phyloP scores from a whole-genome alignment of 2,329 filamentous ascomycete genomes.

The Tolypocladium capitatum region DNA sequence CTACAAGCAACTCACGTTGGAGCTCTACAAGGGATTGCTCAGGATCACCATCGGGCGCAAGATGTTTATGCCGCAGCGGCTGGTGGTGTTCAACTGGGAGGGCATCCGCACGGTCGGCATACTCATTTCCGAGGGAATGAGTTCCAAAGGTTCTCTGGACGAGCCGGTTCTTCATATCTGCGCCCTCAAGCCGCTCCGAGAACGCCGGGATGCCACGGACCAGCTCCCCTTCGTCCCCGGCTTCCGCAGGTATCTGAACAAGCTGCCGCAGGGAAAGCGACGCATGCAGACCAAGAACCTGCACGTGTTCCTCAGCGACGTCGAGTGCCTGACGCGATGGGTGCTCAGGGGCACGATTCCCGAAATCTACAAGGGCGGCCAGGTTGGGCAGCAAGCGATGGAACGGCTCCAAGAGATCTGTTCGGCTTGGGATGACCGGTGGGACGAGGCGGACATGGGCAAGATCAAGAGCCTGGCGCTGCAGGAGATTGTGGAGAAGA shows the following conservation, averaged over 20 bases:
- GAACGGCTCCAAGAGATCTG: conserved; percentile 57
- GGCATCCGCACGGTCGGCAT: conserved; percentile 74
- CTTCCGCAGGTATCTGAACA: conserved; percentile 55
- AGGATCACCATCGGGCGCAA: conserved; percentile 71
- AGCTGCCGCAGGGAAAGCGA: conserved; percentile 51
- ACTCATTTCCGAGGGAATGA: conserved; percentile 62
- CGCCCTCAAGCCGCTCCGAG: conserved; percentile 57
- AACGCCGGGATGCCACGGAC: conserved; percentile 67
- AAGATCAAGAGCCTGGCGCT: conserved; percentile 73
- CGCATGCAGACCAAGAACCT: conserved; percentile 56
- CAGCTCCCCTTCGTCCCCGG: conserved; percentile 67
- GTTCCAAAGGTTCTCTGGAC: conserved; percentile 39
- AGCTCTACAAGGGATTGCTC: conserved; percentile 65
- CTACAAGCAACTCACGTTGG: conserved; percentile 64
- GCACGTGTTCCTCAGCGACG: conserved; percentile 59
- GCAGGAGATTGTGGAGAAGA: conserved; percentile 64
- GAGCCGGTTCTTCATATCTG: conserved; percentile 63
- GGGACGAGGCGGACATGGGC: conserved; percentile 73
- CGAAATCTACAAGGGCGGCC: conserved; percentile 42
- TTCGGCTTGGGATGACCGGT: conserved; percentile 61
- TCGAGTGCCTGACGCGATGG: conserved; percentile 74
- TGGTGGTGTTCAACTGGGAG: conserved; percentile 77
- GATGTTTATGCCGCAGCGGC: conserved; percentile 60
- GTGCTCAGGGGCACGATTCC: conserved; percentile 45
- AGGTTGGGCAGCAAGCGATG: conserved; percentile 40